phyloP scores from a whole-genome alignment of 345 rosid species.

The Brassica juncea region DNA sequence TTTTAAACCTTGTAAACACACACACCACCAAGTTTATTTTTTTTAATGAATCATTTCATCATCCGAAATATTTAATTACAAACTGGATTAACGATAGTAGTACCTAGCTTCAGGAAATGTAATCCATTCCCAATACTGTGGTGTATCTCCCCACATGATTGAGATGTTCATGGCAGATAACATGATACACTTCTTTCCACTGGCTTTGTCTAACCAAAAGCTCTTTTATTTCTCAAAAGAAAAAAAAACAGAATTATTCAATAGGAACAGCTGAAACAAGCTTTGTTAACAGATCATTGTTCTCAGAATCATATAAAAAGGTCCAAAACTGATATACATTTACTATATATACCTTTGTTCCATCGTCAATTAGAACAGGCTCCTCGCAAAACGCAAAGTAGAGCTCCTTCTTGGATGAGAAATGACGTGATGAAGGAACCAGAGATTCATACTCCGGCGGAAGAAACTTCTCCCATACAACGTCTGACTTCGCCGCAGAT shows the following conservation, averaged over 20 bases:
- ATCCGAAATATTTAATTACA: neutral
- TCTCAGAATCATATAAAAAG: neutral
- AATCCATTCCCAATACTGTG: slow-evolving; percentile 7
- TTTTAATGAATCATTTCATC: neutral
- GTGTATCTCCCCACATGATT: slow-evolving; percentile 21
- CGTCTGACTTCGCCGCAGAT: slow-evolving; percentile 47
- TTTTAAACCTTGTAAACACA: neutral
- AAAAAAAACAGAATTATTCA: neutral
- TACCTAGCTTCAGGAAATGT: slow-evolving; percentile 18
- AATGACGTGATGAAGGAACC: neutral
- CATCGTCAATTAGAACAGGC: slow-evolving; percentile 46
- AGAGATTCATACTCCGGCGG: slow-evolving; percentile 45
- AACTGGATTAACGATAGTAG: neutral
- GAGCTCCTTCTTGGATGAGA: slow-evolving; percentile 48
- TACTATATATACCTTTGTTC: slow-evolving; percentile 43
- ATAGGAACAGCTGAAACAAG: neutral
- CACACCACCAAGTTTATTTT: neutral
- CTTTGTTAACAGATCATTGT: neutral
- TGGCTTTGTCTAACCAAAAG: slow-evolving; percentile 22
- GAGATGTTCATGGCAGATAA: slow-evolving; percentile 17
- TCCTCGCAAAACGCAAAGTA: slow-evolving; percentile 48
- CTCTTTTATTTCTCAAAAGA: neutral
- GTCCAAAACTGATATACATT: neutral
- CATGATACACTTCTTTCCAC: slow-evolving; percentile 29
- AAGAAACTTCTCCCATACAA: slow-evolving; percentile 53